Percentiles rank a stretch among this genome's conserved stretches.
Conservation (phyloP, 2,329 filamentous ascomycete genomes). For the Onygenales sp. region DNA sequence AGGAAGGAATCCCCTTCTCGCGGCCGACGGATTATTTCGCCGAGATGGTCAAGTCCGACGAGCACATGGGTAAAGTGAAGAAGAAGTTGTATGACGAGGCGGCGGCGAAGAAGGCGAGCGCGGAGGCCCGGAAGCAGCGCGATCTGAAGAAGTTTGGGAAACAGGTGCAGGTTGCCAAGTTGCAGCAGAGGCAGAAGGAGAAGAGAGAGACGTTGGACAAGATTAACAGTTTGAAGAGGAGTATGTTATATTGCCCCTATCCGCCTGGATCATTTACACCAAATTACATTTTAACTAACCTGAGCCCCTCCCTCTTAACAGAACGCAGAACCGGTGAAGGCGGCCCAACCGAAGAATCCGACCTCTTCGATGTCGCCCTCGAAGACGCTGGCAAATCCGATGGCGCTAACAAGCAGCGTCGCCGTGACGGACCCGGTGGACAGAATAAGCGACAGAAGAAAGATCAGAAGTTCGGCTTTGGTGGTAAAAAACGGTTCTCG, state of each 20-base stretch:
- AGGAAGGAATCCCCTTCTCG: conserved; percentile 76
- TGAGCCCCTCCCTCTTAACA: conserved; percentile 29
- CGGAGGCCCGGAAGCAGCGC: conserved; percentile 81
- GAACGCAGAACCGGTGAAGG: conserved; percentile 67
- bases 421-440: conserved; percentile 33
- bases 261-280: neutral
- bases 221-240: conserved; percentile 90
- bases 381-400: conserved; percentile 57
- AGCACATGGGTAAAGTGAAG: conserved; percentile 96
- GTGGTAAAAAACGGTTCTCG: conserved; percentile 82
- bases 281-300: conserved; percentile 15
- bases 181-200: conserved; percentile 86
- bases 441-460: conserved; percentile 77
- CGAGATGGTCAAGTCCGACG: conserved; percentile 97
- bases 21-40: conserved; percentile 93
- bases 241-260: conserved; percentile 46
- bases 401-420: conserved; percentile 35
- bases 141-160: conserved; percentile 99
- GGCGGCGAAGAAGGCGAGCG: conserved; percentile 80
- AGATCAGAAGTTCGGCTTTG: conserved; percentile 88
- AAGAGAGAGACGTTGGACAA: conserved; percentile 92
- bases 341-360: conserved; percentile 63
- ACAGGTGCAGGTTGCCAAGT: conserved; percentile 90
- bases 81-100: conserved; percentile 87
- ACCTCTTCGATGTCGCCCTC: conserved; percentile 84